A percentile compares a stretch with the other conserved stretches of the same genome.
Evolutionary conservation across 257 asterid species (phyloP).

Genomic region (Rehmannia glutinosa): DNA sequence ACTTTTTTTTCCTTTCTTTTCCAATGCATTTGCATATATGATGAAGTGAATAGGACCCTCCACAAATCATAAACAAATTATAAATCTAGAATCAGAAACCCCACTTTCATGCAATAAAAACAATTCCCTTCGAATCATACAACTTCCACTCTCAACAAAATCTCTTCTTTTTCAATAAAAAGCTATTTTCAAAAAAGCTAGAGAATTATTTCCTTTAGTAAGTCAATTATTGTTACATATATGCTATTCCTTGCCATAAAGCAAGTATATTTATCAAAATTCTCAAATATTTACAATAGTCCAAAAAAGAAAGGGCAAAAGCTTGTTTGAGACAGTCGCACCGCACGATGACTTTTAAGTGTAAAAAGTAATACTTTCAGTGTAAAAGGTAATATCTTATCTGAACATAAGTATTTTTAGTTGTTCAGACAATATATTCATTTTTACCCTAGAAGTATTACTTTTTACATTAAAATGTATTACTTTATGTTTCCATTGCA

Average conservation of each 20-base stretch:
- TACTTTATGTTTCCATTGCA: no score
- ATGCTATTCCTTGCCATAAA: constrained; percentile 34
- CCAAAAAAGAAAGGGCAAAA: constrained; percentile 9
- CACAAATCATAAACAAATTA: constrained; percentile 25
- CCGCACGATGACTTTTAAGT: no score
- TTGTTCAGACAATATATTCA: no score
- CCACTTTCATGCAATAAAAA: constrained; percentile 45
- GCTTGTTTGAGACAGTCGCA: no score
- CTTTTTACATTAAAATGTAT: no score
- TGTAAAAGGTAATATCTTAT: no score
- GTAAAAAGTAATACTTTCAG: no score
- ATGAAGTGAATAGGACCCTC: constrained; percentile 35
- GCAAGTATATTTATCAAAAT: constrained; percentile 6
- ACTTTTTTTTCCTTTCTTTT: constrained; percentile 8
- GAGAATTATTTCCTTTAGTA: constrained; percentile 27
- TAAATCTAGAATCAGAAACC: constrained; percentile 43
- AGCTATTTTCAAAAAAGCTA: constrained; percentile 16
- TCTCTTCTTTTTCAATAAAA: constrained; percentile 10
- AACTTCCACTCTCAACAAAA: constrained; percentile 20
- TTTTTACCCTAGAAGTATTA: no score
- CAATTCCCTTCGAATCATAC: constrained; percentile 30
- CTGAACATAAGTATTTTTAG: no score
- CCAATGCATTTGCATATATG: constrained; percentile 16
- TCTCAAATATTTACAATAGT: constrained; percentile 32
- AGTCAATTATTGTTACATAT: constrained; percentile 29